Evolutionary conservation across 2,329 filamentous ascomycete genomes (phyloP).

Genomic region (Fusarium sp.): DNA sequence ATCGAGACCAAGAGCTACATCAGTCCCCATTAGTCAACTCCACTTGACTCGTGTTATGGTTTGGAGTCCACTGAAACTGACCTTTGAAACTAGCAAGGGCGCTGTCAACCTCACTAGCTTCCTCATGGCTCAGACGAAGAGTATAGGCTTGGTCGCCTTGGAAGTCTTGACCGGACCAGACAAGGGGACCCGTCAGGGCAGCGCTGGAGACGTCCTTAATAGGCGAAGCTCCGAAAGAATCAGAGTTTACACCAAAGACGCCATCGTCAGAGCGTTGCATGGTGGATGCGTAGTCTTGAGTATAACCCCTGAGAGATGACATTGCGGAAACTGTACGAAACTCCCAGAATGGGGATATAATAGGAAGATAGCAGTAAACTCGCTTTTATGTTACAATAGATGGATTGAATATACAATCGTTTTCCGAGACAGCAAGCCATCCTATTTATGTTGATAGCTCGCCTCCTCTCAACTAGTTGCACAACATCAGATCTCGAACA

Average conservation of each 20-base stretch:
- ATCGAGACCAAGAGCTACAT: slow-evolving; percentile 33
- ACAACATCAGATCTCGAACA: slow-evolving; percentile 15
- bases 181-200: slow-evolving; percentile 35
- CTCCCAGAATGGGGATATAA: background rate
- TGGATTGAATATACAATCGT: slow-evolving; percentile 1
- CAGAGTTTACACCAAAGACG: slow-evolving; percentile 26
- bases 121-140: slow-evolving; percentile 31
- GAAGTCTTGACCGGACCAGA: slow-evolving; percentile 44
- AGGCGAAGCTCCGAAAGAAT: slow-evolving; percentile 3
- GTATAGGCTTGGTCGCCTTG: slow-evolving; percentile 23
- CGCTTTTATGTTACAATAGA: background rate
- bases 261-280: slow-evolving; percentile 11
- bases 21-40: slow-evolving; percentile 23
- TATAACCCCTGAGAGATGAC: slow-evolving; percentile 19
- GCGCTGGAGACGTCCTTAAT: slow-evolving; percentile 15
- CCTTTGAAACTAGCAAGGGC: slow-evolving; percentile 47
- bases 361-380: background rate
- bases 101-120: slow-evolving; percentile 39
- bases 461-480: slow-evolving; percentile 4
- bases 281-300: slow-evolving; percentile 17
- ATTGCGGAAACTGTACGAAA: slow-evolving; percentile 9
- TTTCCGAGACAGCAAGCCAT: background rate
- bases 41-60: background rate
- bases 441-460: slow-evolving; percentile 31
- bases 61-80: slow-evolving; percentile 14